Evolutionary conservation across 2,329 filamentous ascomycete genomes (phyloP).

Genomic region (Zarea fungicola): DNA sequence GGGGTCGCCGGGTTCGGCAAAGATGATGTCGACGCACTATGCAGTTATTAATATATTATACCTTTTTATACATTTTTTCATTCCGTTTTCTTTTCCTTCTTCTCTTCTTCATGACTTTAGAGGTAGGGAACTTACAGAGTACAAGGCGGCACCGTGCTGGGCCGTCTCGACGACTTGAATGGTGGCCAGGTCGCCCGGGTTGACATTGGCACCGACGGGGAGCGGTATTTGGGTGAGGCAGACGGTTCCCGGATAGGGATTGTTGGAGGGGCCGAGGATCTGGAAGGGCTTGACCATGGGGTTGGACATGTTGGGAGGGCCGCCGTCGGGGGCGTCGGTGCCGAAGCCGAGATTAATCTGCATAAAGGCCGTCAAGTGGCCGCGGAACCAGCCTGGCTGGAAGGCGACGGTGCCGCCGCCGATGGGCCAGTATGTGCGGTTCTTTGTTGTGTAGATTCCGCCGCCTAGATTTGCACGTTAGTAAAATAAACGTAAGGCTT

Average conservation of each 20-base stretch:
- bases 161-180: constrained; percentile 84
- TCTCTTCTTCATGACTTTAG: neutral
- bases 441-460: constrained; percentile 68
- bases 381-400: constrained; percentile 94
- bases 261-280: constrained; percentile 73
- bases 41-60: no score
- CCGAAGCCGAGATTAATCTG: constrained; percentile 91
- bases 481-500: neutral
- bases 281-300: constrained; percentile 77
- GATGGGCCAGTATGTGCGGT: constrained; percentile 89
- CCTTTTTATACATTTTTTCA: no score
- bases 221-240: constrained; percentile 87
- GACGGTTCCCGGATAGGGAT: constrained; percentile 81
- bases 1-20: constrained; percentile 69
- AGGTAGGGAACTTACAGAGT: constrained; percentile 54
- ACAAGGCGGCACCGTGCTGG: constrained; percentile 76
- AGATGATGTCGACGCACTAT: constrained; percentile 91
- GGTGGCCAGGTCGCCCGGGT: constrained; percentile 81
- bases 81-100: neutral
- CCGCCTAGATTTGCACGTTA: constrained; percentile 58
- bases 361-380: constrained; percentile 74
- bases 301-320: constrained; percentile 82
- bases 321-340: constrained; percentile 54
- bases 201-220: constrained; percentile 64
- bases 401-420: constrained; percentile 81